Conservation (phyloP, 768 basidiomycete species). For the Rhizopogon rudus region DNA sequence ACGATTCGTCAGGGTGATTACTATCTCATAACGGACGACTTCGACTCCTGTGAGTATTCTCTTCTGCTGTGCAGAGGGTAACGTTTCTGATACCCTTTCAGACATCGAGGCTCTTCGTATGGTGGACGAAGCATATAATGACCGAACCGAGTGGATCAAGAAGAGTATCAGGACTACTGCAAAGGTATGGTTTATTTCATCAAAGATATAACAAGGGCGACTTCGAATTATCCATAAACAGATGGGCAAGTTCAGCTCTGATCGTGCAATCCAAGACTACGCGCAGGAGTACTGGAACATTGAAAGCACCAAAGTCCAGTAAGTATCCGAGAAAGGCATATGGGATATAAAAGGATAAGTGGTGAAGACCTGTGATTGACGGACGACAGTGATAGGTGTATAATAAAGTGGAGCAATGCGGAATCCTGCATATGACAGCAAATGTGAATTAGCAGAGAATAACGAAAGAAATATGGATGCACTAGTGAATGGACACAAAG, state of each 20-base stretch:
- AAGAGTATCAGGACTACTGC: constrained; percentile 84
- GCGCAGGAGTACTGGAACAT: constrained; percentile 87
- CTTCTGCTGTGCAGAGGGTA: background rate
- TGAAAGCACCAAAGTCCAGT: constrained; percentile 39
- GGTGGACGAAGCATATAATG: constrained; percentile 85
- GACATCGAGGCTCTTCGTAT: constrained; percentile 79
- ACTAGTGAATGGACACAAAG: constrained; percentile 3
- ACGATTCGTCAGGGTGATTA: constrained; percentile 74
- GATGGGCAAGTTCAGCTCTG: constrained; percentile 98
- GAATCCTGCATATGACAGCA: constrained; percentile 9
- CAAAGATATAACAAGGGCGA: background rate
- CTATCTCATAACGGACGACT: constrained; percentile 88
- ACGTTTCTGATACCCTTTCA: constrained; percentile 17
- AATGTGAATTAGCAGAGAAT: constrained; percentile 8
- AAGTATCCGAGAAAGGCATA: background rate
- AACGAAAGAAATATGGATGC: constrained; percentile 8
- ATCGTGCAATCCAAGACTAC: constrained; percentile 89
- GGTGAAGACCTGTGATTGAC: background rate
- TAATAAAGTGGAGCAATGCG: constrained; percentile 4
- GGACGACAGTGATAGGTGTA: background rate
- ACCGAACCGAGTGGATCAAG: constrained; percentile 86
- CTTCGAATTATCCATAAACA: constrained; percentile 19
- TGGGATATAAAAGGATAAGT: background rate
- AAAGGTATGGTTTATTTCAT: constrained; percentile 38
- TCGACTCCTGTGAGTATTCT: constrained; percentile 71